phyloP scores from a whole-genome alignment of 805 yeast species.

The Candida ficus region DNA sequence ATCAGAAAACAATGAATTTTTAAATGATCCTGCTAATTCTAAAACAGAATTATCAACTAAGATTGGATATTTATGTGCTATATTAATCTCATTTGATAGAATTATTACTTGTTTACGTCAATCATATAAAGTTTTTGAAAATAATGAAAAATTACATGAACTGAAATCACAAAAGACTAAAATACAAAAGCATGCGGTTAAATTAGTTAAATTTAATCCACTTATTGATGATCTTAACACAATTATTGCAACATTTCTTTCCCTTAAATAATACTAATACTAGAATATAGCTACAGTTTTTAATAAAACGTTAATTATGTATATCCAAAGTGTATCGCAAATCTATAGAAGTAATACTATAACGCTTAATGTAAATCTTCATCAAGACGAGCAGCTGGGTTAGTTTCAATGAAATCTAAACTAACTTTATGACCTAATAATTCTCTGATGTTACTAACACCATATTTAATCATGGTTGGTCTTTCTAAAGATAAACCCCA shows the following conservation, averaged over 20 bases:
- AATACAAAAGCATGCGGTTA: constrained; percentile 1
- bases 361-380: constrained; percentile 43
- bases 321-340: no score
- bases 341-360: no score
- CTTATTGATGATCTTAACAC: background rate
- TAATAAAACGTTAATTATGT: no score
- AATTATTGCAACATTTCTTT: background rate
- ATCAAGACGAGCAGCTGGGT: constrained; percentile 97
- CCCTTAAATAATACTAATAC: background rate
- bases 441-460: constrained; percentile 93
- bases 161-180: constrained; percentile 10
- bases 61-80: constrained; percentile 6
- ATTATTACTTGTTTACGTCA: constrained; percentile 5
- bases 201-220: constrained; percentile 4
- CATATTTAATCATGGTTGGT: constrained; percentile 99
- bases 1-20: background rate
- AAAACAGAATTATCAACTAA: background rate
- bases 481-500: constrained; percentile 97
- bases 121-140: constrained; percentile 10
- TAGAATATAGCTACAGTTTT: no score
- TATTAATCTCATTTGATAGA: constrained; percentile 5
- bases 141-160: constrained; percentile 5
- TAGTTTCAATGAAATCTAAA: constrained; percentile 87
- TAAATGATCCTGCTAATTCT: background rate
- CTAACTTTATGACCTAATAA: constrained; percentile 95